Conservation (phyloP, 2,329 filamentous ascomycete species). For the Exophiala sp. region DNA sequence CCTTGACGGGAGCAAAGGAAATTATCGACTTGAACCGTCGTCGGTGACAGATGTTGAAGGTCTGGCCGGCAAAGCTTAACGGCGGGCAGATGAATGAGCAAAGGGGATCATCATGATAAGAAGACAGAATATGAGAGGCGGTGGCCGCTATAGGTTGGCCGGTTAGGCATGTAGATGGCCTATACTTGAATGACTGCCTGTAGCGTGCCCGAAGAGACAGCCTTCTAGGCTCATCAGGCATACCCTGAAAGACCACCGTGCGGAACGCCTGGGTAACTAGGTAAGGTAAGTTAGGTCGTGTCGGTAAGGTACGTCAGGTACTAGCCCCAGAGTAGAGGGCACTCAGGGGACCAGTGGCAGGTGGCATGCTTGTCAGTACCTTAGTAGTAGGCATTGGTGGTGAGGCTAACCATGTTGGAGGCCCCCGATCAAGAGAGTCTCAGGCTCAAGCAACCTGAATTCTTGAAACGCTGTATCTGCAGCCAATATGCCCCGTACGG, state of each 20-base stretch:
- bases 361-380: no score
- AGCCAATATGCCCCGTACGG: neutral
- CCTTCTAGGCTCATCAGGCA: neutral
- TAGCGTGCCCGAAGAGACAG: neutral
- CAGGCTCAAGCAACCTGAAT: no score
- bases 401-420: no score
- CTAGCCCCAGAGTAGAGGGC: no score
- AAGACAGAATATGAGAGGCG: neutral
- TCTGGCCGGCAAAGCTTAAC: neutral
- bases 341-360: no score
- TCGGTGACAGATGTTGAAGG: neutral
- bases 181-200: neutral
- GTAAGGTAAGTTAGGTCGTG: no score
- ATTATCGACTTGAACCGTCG: neutral
- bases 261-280: neutral
- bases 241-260: neutral
- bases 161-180: neutral
- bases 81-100: neutral
- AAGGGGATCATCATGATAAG: neutral
- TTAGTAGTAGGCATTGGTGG: no score
- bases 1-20: conserved; percentile 1
- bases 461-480: no score
- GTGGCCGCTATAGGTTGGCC: neutral
- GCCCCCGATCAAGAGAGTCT: no score
- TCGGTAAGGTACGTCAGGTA: no score